These are phyloP conservation scores for Calonectria naviculata DNA, from an alignment of 2,329 filamentous ascomycete species.

Conservation along the genomic window DNA sequence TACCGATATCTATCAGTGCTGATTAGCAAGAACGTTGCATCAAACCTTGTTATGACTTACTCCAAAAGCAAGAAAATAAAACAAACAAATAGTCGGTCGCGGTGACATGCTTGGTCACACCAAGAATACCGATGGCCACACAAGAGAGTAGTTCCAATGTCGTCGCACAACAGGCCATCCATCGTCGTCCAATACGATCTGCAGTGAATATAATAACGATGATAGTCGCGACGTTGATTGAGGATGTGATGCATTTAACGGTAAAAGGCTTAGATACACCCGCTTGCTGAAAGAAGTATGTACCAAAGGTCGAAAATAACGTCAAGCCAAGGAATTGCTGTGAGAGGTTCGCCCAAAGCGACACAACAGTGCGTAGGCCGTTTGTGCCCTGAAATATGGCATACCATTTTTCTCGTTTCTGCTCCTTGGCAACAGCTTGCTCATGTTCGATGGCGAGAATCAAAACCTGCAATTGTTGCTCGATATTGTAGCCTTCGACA, in stretches of 20 bases:
- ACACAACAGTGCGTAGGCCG: conserved; percentile 42
- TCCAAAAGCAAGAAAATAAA: conserved; percentile 26
- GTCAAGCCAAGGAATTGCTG: conserved; percentile 33
- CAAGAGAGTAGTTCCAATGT: conserved; percentile 22
- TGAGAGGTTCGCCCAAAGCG: conserved; percentile 40
- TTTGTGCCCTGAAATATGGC: conserved; percentile 45
- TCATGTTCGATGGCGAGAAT: conserved; percentile 39
- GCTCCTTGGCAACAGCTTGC: conserved; percentile 32
- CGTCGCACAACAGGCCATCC: conserved; percentile 21
- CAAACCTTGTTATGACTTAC: background rate
- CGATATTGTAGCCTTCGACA: conserved; percentile 41
- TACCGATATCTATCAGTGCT: background rate
- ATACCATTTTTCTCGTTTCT: conserved; percentile 38
- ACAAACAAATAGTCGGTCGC: conserved; percentile 25
- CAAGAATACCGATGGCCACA: conserved; percentile 24
- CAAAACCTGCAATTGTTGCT: conserved; percentile 41
- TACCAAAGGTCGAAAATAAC: conserved; percentile 61
- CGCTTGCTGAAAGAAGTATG: conserved; percentile 49
- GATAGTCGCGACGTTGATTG: conserved; percentile 29
- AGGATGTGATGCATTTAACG: conserved; percentile 32
- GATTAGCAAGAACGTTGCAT: background rate
- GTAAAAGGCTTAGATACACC: conserved; percentile 38
- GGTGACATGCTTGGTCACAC: conserved; percentile 9
- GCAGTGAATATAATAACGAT: conserved; percentile 22
- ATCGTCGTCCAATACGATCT: conserved; percentile 24